Evolutionary conservation across 495 filamentous ascomycete species (phyloP), one percentile per base, ranked within the genome.

Genomic region (Penicillium crystallinum): DNA sequence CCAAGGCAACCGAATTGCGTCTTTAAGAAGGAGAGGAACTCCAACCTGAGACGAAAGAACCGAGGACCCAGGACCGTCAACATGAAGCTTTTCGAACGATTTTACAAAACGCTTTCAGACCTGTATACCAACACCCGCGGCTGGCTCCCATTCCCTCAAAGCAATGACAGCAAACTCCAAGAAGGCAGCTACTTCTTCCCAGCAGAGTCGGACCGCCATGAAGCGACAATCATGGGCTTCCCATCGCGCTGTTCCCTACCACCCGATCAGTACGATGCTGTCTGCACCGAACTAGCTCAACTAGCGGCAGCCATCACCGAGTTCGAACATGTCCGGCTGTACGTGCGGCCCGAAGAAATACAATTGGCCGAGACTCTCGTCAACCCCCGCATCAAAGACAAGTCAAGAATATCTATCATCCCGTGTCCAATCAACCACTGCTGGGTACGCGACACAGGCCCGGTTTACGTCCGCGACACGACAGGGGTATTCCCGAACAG

Each of bases 391-490:
- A 30, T 39, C 15, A 48, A 43, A 29, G 46, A 49, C 9, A 25
- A 44, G 12, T 48, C 54, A 9, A 43, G 35, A 17, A 49, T 66
- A 27, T 50, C 38, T 7, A 19, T 66, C 27, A 58, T 61, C 30
- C 57, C 60, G 0, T 52, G 52, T 25, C 57, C 57, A 18, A 59
- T 58, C 46, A 66, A 66, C 33, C 63, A 66, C 50, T 56, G 53
- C 51, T 66, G 63, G 63, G 63, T 66, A 0, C 60, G 63, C 34
- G 63, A 63, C 41, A 63, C 60, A 15, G 63, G 63, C 10, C 63
- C 63, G 3, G 53, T 66, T 12, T 66, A 66, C 18, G 51, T 66
- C 18, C 60, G 52, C 36, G 53, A 61, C 38, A 52, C 53, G 10
- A 61, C 50, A 15, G 63, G 57, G 4, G 3, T 27, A 22, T 55